phyloP scores from a whole-genome alignment of 2,329 filamentous ascomycete species.

The Microdochium trichocladiopsis region DNA sequence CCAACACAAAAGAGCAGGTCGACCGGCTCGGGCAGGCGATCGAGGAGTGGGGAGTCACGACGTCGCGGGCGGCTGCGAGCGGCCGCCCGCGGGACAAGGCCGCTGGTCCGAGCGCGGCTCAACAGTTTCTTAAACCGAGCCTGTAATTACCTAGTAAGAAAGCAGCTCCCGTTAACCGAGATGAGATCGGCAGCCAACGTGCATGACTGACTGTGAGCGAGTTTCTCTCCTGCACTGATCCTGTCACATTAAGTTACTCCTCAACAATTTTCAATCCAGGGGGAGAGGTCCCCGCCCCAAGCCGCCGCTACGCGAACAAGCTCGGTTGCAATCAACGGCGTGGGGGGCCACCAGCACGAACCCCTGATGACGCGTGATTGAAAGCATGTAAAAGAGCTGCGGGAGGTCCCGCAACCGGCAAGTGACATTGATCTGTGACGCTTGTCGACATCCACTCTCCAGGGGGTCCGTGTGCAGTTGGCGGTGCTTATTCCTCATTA shows the following conservation, averaged over 20 bases:
- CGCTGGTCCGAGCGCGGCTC: background rate
- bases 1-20: slow-evolving; percentile 46
- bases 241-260: background rate
- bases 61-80: background rate
- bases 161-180: background rate
- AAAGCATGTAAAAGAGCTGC: background rate
- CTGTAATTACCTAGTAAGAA: background rate
- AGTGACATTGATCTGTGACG: background rate
- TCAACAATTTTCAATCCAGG: background rate
- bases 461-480: background rate
- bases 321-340: background rate
- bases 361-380: background rate
- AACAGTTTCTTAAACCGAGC: background rate
- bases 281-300: background rate
- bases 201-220: background rate
- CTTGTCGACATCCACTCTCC: background rate
- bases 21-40: slow-evolving; percentile 39
- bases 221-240: background rate
- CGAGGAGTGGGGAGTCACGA: slow-evolving; percentile 26
- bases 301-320: background rate
- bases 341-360: background rate
- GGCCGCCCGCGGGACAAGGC: background rate
- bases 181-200: background rate
- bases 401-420: background rate
- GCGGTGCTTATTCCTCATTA: background rate